These are phyloP conservation scores for Verticillium longisporum DNA, from an alignment of 2,329 filamentous ascomycete genomes.

Conservation along the genomic window DNA sequence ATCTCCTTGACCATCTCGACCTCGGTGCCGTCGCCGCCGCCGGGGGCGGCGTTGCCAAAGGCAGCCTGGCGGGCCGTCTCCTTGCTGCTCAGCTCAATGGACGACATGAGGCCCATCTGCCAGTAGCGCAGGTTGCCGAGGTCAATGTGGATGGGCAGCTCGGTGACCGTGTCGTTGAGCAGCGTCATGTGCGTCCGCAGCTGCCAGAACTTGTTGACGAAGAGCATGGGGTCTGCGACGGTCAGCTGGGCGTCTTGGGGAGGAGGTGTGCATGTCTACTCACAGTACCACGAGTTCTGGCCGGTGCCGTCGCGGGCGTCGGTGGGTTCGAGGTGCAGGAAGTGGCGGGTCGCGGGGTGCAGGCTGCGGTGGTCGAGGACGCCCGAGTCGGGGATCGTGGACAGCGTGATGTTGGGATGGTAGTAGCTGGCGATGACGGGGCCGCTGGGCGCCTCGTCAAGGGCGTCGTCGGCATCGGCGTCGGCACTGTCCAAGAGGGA, in stretches of 20 bases:
- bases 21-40: constrained; percentile 83
- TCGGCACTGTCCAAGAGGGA: constrained; percentile 64
- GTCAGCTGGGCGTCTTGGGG: too few species aligned
- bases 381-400: constrained; percentile 76
- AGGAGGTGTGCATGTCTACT: too few species aligned
- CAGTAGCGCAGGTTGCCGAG: constrained; percentile 76
- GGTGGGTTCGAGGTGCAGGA: constrained; percentile 70
- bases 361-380: constrained; percentile 59
- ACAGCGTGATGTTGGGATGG: constrained; percentile 88
- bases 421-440: constrained; percentile 82
- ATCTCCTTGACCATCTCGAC: constrained; percentile 98
- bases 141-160: constrained; percentile 74
- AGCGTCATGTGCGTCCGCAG: constrained; percentile 84
- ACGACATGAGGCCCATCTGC: constrained; percentile 83
- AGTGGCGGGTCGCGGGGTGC: constrained; percentile 69
- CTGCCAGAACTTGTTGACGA: too few species aligned
- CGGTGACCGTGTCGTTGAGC: constrained; percentile 82
- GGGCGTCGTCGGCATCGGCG: constrained; percentile 40
- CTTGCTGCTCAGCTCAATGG: constrained; percentile 82
- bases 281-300: constrained; percentile 84
- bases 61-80: constrained; percentile 74
- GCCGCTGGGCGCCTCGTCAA: constrained; percentile 46
- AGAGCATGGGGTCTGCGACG: constrained; percentile 71
- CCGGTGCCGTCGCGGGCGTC: constrained; percentile 78
- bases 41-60: constrained; percentile 61